Evolutionary conservation across 192 early-diverging fungal species (phyloP).

Genomic region (Rhizophagus clarus): DNA sequence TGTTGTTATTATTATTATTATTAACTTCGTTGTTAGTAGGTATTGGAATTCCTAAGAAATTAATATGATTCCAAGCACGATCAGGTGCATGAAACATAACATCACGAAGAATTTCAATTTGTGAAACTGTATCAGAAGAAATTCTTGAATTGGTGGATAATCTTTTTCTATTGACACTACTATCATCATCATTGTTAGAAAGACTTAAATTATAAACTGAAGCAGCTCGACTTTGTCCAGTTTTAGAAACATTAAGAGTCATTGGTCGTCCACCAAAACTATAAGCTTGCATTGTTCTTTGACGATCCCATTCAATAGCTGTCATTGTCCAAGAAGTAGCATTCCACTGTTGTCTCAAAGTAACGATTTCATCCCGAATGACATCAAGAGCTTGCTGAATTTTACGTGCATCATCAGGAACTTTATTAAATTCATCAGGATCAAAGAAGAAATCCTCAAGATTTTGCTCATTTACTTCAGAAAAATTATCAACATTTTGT

Average conservation of each 20-base stretch:
- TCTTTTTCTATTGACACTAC: not conserved
- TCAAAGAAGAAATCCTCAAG: conserved; percentile 32
- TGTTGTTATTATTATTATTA: not conserved
- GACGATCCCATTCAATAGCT: conserved; percentile 35
- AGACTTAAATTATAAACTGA: conserved; percentile 19
- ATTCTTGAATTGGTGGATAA: not conserved
- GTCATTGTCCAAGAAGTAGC: conserved; percentile 31
- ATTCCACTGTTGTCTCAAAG: conserved; percentile 32
- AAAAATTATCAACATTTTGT: conserved; percentile 22
- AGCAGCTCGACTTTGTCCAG: conserved; percentile 7
- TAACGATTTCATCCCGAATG: conserved; percentile 26
- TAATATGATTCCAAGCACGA: conserved; percentile 29
- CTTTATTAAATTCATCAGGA: conserved; percentile 20
- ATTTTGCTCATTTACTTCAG: conserved; percentile 30
- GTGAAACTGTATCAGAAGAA: conserved; percentile 18
- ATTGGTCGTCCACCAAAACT: conserved; percentile 26
- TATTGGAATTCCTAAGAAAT: conserved; percentile 2
- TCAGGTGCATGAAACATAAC: conserved; percentile 26
- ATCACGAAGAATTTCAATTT: conserved; percentile 26
- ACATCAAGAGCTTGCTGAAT: conserved; percentile 25
- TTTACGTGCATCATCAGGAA: conserved; percentile 27
- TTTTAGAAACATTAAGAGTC: conserved; percentile 9
- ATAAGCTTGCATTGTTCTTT: conserved; percentile 34
- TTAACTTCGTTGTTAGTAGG: not conserved
- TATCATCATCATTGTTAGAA: not conserved